These are phyloP conservation scores for Pleurotus djamor DNA, from an alignment of 768 basidiomycete genomes.

Conservation along the genomic window DNA sequence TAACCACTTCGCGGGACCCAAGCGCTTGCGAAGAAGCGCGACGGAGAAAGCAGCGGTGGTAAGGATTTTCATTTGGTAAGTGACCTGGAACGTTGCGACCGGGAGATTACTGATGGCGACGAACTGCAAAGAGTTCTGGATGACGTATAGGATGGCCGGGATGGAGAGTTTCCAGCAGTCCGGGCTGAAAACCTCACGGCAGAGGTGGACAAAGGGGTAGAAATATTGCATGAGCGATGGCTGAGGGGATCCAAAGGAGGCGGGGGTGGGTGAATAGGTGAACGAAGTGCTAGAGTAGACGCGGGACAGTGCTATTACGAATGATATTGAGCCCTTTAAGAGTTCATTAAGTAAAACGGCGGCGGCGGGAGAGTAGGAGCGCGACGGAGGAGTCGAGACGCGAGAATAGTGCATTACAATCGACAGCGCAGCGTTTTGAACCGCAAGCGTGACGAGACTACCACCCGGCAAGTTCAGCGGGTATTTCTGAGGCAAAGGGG, in stretches of 20 bases:
- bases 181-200: conserved; percentile 75
- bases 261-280: neutral
- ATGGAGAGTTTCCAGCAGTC: conserved; percentile 99
- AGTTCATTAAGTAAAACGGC: conserved; percentile 95
- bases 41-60: conserved; percentile 95
- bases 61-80: conserved; percentile 98
- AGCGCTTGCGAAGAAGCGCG: conserved; percentile 70
- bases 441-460: conserved; percentile 81
- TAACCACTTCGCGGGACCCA: conserved; percentile 80
- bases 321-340: conserved; percentile 90
- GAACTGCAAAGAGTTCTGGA: conserved; percentile 98
- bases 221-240: neutral
- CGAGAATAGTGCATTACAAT: conserved; percentile 99
- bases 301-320: conserved; percentile 73
- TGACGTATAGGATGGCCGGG: conserved; percentile 81
- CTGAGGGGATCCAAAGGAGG: conserved; percentile 1
- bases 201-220: conserved; percentile 52
- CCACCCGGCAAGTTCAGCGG: conserved; percentile 2
- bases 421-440: conserved; percentile 93
- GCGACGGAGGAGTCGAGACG: conserved; percentile 72
- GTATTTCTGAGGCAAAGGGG: conserved; percentile 6
- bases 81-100: conserved; percentile 96
- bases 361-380: conserved; percentile 89
- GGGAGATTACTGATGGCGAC: conserved; percentile 94
- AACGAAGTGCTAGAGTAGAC: conserved; percentile 22